Percentiles rank a stretch among this genome's conserved stretches.
phyloP scores from a whole-genome alignment of 2,329 filamentous ascomycete species.

The Colletotrichum sp. region DNA sequence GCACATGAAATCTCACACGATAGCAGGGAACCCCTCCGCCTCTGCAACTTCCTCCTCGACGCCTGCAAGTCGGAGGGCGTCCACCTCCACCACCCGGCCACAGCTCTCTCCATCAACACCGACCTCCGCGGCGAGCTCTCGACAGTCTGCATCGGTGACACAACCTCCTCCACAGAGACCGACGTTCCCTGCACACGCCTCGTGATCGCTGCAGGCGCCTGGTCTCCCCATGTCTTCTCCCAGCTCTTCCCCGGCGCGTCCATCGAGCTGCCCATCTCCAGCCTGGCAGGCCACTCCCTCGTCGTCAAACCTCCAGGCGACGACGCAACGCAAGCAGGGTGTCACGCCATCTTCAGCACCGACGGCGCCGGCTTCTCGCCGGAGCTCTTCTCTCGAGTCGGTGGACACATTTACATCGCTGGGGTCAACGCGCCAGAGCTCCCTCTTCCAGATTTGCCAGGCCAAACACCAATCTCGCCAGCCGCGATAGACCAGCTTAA shows the following conservation, averaged over 20 bases:
- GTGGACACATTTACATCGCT: conserved; percentile 74
- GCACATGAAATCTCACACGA: not conserved
- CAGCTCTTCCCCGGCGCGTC: conserved; percentile 64
- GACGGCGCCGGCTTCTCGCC: conserved; percentile 65
- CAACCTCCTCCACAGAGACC: conserved; percentile 45
- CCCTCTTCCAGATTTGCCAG: conserved; percentile 62
- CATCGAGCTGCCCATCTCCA: conserved; percentile 58
- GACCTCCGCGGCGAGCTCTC: conserved; percentile 56
- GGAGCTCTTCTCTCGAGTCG: conserved; percentile 71
- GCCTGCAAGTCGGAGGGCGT: conserved; percentile 65
- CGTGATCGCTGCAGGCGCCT: conserved; percentile 71
- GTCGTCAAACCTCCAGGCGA: conserved; percentile 62
- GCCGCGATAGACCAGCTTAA: conserved; percentile 53
- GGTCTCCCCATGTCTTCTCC: conserved; percentile 70
- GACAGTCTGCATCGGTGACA: conserved; percentile 53
- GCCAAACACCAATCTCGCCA: conserved; percentile 47
- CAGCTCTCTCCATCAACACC: conserved; percentile 53
- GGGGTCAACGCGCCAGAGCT: conserved; percentile 69
- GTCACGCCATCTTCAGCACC: conserved; percentile 73
- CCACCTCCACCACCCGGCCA: conserved; percentile 67
- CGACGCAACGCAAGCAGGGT: conserved; percentile 48
- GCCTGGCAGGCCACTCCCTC: conserved; percentile 74
- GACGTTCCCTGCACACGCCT: conserved; percentile 68
- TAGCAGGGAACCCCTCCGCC: conserved; percentile 65
- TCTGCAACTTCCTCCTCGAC: conserved; percentile 69